Evolutionary conservation across 75 land plant species (phyloP), one percentile per base, ranked within the genome.

Genomic region (Pinus tabuliformis): DNA sequence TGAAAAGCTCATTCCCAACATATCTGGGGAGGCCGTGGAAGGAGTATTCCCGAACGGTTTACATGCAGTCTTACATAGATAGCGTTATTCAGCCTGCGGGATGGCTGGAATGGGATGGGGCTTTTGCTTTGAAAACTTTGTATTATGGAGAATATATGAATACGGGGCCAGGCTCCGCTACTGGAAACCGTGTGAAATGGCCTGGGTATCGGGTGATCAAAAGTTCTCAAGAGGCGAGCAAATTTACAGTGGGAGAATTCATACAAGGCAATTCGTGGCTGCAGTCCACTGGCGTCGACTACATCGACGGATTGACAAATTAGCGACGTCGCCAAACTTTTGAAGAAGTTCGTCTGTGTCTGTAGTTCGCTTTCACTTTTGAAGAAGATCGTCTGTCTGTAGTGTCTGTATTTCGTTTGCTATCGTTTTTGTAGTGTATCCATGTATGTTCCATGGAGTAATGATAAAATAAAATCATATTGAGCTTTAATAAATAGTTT

Each of bases 131-230:
- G 8, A 72, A 78, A 56, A 92, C 94, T 3, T 75, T 76, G 54
- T 92, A 73, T 78, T 92, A 89, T 72, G 80, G 81, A 2, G 94
- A 92, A 77, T 83, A 62, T 26, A 85, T 75, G 60, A 87, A 89
- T 83, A n/a, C 37, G 0, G 94, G 91, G 0, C 71, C 90, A 11
- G 90, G 89, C 0, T 76, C 94, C 0, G 63, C 0, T 20, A 78
- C 22, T 17, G 26, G 24, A 1, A 2, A 58, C n/a, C 61, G 94
- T 33, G 92, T 88, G 12, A 77, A 36, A 39, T 92, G 94, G 94
- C 52, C 58, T 12, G 92, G 86, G 1, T 56, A 71, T 3, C 18
- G 9, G 0, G 80, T 82, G 24, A 84, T 70, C 61, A 70, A 13
- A 30, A 58, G 73, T 33, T 4, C 70, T n/a, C 18, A 37, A 6